These are phyloP conservation scores for Aquanectria penicillioides DNA, from an alignment of 2,329 filamentous ascomycete genomes.

Conservation along the genomic window DNA sequence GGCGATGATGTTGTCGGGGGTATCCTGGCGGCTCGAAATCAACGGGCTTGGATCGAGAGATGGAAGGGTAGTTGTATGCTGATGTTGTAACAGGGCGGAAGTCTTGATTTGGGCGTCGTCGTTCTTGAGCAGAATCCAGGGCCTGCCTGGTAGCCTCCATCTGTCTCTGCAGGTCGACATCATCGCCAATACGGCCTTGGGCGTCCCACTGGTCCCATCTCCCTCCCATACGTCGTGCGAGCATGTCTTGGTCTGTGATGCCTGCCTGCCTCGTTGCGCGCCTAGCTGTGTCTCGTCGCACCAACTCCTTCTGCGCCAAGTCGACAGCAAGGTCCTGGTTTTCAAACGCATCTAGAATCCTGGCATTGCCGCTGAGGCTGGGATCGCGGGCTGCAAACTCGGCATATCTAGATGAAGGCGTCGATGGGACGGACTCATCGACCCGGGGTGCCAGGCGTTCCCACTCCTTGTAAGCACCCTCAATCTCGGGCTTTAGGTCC, in stretches of 20 bases:
- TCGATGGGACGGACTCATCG: constrained; percentile 29
- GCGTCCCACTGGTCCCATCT: constrained; percentile 56
- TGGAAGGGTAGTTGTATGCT: constrained; percentile 66
- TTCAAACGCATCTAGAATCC: constrained; percentile 74
- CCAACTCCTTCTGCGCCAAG: constrained; percentile 78
- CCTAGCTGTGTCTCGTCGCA: constrained; percentile 70
- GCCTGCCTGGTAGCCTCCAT: constrained; percentile 63
- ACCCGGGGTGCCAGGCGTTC: constrained; percentile 58
- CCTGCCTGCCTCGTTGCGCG: constrained; percentile 67
- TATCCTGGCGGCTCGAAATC: constrained; percentile 49
- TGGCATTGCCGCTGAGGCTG: constrained; percentile 65
- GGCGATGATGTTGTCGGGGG: constrained; percentile 29
- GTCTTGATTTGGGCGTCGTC: constrained; percentile 33
- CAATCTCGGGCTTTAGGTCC: constrained; percentile 80
- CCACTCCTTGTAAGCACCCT: constrained; percentile 76
- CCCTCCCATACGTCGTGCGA: constrained; percentile 59
- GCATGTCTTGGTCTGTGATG: constrained; percentile 66
- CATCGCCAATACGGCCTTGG: constrained; percentile 42
- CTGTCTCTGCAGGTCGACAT: constrained; percentile 58
- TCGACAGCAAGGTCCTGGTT: constrained; percentile 81
- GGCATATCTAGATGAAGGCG: constrained; percentile 50
- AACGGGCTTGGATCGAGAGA: constrained; percentile 61
- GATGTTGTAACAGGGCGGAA: constrained; percentile 40
- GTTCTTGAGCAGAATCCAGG: constrained; percentile 51
- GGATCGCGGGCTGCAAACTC: constrained; percentile 67